phyloP scores from a whole-genome alignment of 208 protist genomes.

The Wallacemonas sp. region DNA sequence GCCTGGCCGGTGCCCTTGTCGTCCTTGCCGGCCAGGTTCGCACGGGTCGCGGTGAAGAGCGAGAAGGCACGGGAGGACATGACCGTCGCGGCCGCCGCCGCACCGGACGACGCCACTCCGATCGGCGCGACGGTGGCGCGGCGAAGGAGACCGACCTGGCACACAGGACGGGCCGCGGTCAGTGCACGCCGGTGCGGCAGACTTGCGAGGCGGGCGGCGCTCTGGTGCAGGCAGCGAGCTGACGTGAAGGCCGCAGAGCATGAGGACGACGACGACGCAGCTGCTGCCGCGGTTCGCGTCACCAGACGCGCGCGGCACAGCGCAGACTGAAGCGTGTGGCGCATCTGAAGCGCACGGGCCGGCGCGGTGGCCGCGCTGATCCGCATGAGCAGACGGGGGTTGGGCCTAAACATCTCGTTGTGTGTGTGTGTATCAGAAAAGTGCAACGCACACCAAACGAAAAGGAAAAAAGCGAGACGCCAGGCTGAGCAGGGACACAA shows the following conservation, averaged over 20 bases:
- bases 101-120: not conserved
- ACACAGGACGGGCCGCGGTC: not conserved
- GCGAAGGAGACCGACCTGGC: not conserved
- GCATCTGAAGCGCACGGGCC: constrained; percentile 4
- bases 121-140: not conserved
- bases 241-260: not conserved
- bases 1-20: not conserved
- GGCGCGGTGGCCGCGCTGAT: constrained; percentile 1
- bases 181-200: not conserved
- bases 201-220: too few species aligned
- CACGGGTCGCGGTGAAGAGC: not conserved
- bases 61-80: not conserved
- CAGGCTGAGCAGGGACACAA: too few species aligned
- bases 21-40: not conserved
- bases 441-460: too few species aligned
- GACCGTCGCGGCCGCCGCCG: constrained; percentile 2
- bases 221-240: too few species aligned
- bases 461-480: too few species aligned
- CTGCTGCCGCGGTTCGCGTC: not conserved
- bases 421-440: too few species aligned
- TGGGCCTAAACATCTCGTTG: constrained; percentile 4
- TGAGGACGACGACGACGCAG: not conserved
- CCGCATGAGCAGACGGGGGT: constrained; percentile 11
- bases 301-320: not conserved
- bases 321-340: constrained; percentile 1